Evolutionary conservation across 1,284 basidiomycete genomes (phyloP), one percentile per base, ranked within the genome.

Genomic region (Papiliotrema terrestris): DNA sequence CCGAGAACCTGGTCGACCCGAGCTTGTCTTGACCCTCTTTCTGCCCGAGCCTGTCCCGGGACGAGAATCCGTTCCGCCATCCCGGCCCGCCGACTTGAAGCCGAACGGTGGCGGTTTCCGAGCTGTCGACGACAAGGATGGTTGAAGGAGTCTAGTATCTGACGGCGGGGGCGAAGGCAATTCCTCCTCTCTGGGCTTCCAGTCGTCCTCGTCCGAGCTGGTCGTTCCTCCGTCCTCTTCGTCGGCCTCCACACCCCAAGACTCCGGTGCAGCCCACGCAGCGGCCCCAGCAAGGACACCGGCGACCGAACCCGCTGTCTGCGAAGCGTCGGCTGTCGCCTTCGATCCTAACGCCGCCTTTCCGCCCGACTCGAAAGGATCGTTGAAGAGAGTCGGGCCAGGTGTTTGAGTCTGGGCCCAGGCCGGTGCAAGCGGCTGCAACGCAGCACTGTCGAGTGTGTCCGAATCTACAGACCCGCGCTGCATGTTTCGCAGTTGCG

Each of bases 211-310:
- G 5, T 67, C 69, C 1, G 63, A 65, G 15, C 52, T 48, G 2
- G 54, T 42, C 17, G 50, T 57, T 19, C 65, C 65, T 17, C 69
- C 70, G 8, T 58, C 58, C 14, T 70, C 73, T 23, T 74, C 77
- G 42, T 79, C 79, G 0, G 68, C 77, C 59, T 81, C 79, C 15
- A 82, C 80, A 15, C 79, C 80, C 80, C 80, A 82, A 14, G 77
- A 79, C 56, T 82, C 80, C 2, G 80, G 80, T 0, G 80, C 79
- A 1, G 77, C 77, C 80, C 80, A 82, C 3, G 78, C 76, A 2
- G 75, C 73, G 0, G 58, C 58, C 5, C 56, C 49, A 0, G 55
- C 48, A 1, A 56, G n/a, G 1, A 58, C 44, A 2, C 45, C 52
- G n/a, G n/a, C n/a, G n/a, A n/a, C n/a, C n/a, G n/a, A n/a, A n/a